Evolutionary conservation across 805 yeast genomes (phyloP).

Genomic region (Wickerhamomyces mucosus): DNA sequence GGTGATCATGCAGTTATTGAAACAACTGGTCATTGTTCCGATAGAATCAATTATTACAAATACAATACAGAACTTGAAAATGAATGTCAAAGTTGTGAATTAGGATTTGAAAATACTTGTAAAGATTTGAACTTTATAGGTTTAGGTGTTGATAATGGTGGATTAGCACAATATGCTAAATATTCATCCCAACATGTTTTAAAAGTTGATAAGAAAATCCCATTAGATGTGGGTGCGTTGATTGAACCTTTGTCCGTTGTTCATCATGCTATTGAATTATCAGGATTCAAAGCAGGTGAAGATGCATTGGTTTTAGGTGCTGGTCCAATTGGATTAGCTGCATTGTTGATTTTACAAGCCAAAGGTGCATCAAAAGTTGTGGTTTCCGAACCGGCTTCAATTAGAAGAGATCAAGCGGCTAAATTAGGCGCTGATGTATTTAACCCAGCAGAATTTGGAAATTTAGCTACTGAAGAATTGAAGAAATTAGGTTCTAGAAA

Average conservation of each 20-base stretch:
- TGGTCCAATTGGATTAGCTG: constrained; percentile 56
- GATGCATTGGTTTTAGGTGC: constrained; percentile 46
- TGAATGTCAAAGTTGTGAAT: constrained; percentile 33
- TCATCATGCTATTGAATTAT: constrained; percentile 46
- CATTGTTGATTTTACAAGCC: constrained; percentile 44
- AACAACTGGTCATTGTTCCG: constrained; percentile 35
- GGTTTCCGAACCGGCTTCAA: constrained; percentile 50
- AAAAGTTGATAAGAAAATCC: constrained; percentile 29
- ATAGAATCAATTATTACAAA: constrained; percentile 23
- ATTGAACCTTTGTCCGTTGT: constrained; percentile 49
- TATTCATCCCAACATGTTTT: constrained; percentile 29
- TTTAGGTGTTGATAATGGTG: constrained; percentile 41
- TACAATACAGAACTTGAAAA: constrained; percentile 9
- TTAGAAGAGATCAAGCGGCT: constrained; percentile 53
- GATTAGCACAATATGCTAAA: constrained; percentile 34
- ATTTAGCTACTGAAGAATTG: constrained; percentile 24
- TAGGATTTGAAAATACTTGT: constrained; percentile 38
- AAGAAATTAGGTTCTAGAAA: constrained; percentile 28
- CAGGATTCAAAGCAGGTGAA: constrained; percentile 34
- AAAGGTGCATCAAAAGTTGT: constrained; percentile 40
- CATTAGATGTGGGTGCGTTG: constrained; percentile 46
- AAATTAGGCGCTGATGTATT: constrained; percentile 35
- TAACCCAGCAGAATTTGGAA: constrained; percentile 29
- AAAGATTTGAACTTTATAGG: constrained; percentile 35
- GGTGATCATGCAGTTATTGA: constrained; percentile 53